phyloP scores from a whole-genome alignment of 805 yeast genomes.

The Cyberlindnera samutprakarnensis region DNA sequence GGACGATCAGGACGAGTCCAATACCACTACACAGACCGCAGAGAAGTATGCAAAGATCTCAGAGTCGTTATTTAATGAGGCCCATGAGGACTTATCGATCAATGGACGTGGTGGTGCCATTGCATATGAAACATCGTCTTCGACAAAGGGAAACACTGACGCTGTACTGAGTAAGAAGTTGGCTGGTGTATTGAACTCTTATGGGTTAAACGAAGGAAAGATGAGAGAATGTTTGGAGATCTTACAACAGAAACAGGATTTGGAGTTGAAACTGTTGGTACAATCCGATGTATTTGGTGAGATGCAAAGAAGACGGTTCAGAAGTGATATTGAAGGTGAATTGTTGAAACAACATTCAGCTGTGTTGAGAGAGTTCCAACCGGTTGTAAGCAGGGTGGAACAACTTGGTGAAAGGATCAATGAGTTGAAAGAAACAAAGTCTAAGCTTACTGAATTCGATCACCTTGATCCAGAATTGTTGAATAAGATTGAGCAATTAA shows the following conservation, averaged over 20 bases:
- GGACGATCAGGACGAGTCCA: slow-evolving; percentile 9
- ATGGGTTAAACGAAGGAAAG: slow-evolving; percentile 24
- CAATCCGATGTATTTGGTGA: slow-evolving; percentile 44
- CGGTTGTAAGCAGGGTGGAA: slow-evolving; percentile 35
- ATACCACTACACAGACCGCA: slow-evolving; percentile 23
- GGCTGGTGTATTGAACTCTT: slow-evolving; percentile 27
- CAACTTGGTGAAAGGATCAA: slow-evolving; percentile 17
- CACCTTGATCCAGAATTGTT: slow-evolving; percentile 12
- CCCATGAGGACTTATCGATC: neutral
- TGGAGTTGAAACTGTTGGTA: slow-evolving; percentile 14
- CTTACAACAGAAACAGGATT: slow-evolving; percentile 27
- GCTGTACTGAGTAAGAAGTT: slow-evolving; percentile 25
- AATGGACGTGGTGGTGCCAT: neutral
- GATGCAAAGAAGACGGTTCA: slow-evolving; percentile 49
- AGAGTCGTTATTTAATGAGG: slow-evolving; percentile 28
- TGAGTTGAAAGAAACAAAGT: slow-evolving; percentile 13
- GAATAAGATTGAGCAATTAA: slow-evolving; percentile 13
- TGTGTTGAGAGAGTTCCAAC: slow-evolving; percentile 36
- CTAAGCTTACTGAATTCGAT: slow-evolving; percentile 8
- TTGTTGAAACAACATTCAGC: slow-evolving; percentile 48
- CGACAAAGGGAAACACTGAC: slow-evolving; percentile 22
- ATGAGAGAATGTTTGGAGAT: slow-evolving; percentile 27
- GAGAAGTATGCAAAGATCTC: slow-evolving; percentile 44
- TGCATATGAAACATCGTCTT: neutral
- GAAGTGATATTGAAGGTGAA: slow-evolving; percentile 55